These are phyloP conservation scores for Knufia petricola DNA, from an alignment of 2,329 filamentous ascomycete genomes.

Conservation along the genomic window DNA sequence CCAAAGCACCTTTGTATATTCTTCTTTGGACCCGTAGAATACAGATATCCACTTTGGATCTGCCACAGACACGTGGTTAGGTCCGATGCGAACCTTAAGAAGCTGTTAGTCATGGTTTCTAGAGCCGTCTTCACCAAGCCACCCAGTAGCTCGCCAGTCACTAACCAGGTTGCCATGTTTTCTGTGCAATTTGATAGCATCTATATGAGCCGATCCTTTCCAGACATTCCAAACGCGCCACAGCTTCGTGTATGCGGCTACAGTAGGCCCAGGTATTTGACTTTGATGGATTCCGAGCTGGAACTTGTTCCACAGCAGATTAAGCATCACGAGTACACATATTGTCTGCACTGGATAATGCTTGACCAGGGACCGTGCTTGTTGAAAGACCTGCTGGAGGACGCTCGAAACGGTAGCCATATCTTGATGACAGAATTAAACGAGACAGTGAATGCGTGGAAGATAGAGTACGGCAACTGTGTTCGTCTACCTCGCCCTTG, in stretches of 20 bases:
- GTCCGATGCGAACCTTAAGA: slow-evolving; percentile 65
- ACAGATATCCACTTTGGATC: slow-evolving; percentile 42
- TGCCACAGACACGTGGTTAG: slow-evolving; percentile 63
- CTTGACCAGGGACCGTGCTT: not conserved
- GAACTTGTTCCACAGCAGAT: slow-evolving; percentile 15
- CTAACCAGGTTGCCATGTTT: slow-evolving; percentile 64
- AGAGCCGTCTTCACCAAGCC: no score
- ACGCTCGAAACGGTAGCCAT: no score
- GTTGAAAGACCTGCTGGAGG: not conserved
- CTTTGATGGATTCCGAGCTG: slow-evolving; percentile 9
- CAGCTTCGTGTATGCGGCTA: slow-evolving; percentile 62
- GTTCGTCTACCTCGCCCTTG: no score
- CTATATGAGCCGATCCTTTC: slow-evolving; percentile 54
- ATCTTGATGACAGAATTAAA: no score
- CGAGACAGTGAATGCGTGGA: no score
- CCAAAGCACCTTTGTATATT: slow-evolving; percentile 14
- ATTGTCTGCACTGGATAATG: not conserved
- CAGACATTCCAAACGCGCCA: slow-evolving; percentile 66
- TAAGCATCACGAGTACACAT: not conserved
- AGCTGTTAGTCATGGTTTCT: no score
- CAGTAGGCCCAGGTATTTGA: slow-evolving; percentile 52
- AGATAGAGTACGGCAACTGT: no score
- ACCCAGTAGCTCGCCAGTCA: no score
- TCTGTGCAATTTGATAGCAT: slow-evolving; percentile 58
- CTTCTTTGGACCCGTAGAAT: slow-evolving; percentile 19